Evolutionary conservation across 1,139 yeast species (phyloP), one percentile per base, ranked within the genome.

Genomic region (Spathaspora sp.): DNA sequence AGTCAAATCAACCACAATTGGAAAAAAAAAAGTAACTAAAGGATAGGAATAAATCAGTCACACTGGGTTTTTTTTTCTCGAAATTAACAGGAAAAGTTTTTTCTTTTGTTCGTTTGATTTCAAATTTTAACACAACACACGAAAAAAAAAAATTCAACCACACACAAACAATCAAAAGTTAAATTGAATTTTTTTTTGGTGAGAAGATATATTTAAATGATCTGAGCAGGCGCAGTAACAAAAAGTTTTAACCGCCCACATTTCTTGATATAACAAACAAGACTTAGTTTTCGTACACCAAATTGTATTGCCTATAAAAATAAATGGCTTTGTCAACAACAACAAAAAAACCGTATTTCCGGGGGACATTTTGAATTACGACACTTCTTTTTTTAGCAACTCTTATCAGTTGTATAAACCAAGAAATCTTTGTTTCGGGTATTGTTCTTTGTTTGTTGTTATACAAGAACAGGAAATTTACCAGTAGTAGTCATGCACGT

Each of bases 51-150:
- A 13, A 36, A 2, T 8, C 5, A 18, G 23, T 23, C n/a, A 38
- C 16, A 38, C 18, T 23, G 16, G n/a, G n/a, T n/a, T n/a, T n/a
- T n/a, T 23, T 38, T 15, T 23, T 38, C 25, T 38, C 40, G 26
- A 38, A 23, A 10, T 11, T 24, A 23, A 25, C 11, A 15, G 6
- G 18, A 13, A 38, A 38, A 38, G 3, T 3, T 13, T 31, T 15
- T 13, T 13, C 4, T 13, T 26, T 26, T 26, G 5, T 4, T 6
- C 3, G 6, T 23, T 38, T 38, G 40, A 38, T 38, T 38, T 38
- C 40, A 23, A 38, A 38, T 23, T 38, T 38, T 38, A 25, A 36
- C 39, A 18, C 39, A 20, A 18, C 40, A 38, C 40, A 20, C 39
- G 39, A 23, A 38, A 37, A 38, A 37, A 38, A 20, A 13, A 20